Base-by-base conservation (phyloP, 2,329 filamentous ascomycete species). In the Stagonosporopsis tanaceti region DNA sequence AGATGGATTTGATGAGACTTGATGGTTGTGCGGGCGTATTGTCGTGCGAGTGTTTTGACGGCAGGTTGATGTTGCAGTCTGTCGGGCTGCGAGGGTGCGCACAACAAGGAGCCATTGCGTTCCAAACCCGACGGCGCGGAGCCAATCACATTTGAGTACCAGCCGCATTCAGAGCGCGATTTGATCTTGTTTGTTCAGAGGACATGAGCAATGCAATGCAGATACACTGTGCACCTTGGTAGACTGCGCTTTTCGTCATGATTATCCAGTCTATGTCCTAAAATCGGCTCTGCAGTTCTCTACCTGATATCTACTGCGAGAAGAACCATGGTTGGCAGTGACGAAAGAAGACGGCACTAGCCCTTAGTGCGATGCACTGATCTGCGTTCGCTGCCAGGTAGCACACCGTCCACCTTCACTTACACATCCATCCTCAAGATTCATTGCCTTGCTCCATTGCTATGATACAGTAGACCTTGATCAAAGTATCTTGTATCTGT, bases 1-100 rank as follows among this genome's bases (percentile, higher is more conserved):
- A 59, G 63, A 66, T 65, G 63, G 59, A 59, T 60, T 53, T 48
- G 41, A 66, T 63, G 55, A 39, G 48, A 62, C 65, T 70, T 64
- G 54, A 65, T 64, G 53, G 59, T 57, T 59, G 58, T 50, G 38
- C 56, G 35, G 50, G 51, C 24, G 51, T 59, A 66, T 67, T 47
- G 42, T 60, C 56, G 67, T 68, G 64, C 59, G 39, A 63, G 41
- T 30, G 22, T 44, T 34, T 8, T 41, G 56, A 59, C 42, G 50
- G 50, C 39, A 44, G 51, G 41, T 37, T 53, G 47, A 57, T 50
- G 34, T 32, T 39, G 57, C 57, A 52, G 59, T 54, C 56, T 60
- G 54, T 61, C 57, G 52, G 53, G 57, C 59, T 60, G 59, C 50
- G 60, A 62, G 56, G 47, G 60, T 52, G 60, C 40, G 52, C 53